These are phyloP conservation scores for Hura crepitans DNA, from an alignment of 441 rosid species.

Conservation along the genomic window DNA sequence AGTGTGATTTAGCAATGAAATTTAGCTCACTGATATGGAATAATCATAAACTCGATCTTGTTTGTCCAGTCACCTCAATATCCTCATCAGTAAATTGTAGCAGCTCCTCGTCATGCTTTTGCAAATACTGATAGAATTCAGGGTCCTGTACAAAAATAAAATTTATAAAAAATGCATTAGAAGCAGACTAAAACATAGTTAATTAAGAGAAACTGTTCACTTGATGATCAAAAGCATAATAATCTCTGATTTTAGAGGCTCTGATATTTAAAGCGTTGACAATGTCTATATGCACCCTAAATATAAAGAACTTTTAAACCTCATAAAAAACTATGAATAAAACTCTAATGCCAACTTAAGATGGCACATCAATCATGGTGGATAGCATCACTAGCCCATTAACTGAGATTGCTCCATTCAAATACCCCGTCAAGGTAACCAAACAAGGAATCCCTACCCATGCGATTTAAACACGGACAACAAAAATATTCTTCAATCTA, in stretches of 20 bases:
- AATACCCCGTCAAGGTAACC: not conserved
- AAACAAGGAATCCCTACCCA: not conserved
- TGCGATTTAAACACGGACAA: not conserved
- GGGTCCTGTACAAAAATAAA: constrained; percentile 50
- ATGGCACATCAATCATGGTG: not conserved
- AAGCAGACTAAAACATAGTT: not conserved
- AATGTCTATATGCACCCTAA: not conserved
- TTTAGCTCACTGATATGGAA: constrained; percentile 4
- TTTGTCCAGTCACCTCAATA: constrained; percentile 42
- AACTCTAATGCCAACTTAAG: not conserved
- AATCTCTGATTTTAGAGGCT: not conserved
- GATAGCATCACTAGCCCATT: not conserved
- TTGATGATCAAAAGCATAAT: not conserved
- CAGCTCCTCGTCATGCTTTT: constrained; percentile 68
- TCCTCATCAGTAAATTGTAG: constrained; percentile 72
- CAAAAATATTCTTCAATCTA: not conserved
- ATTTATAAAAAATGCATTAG: not conserved
- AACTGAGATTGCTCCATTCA: not conserved
- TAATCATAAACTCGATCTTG: constrained; percentile 12
- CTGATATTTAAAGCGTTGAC: not conserved
- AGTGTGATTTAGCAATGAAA: constrained; percentile 4
- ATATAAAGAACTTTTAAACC: not conserved
- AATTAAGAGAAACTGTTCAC: not conserved
- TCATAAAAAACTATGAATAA: not conserved
- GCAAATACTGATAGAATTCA: constrained; percentile 70